These are phyloP conservation scores for Saposhnikovia divaricata DNA, from an alignment of 129 eudicot genomes.

Conservation along the genomic window DNA sequence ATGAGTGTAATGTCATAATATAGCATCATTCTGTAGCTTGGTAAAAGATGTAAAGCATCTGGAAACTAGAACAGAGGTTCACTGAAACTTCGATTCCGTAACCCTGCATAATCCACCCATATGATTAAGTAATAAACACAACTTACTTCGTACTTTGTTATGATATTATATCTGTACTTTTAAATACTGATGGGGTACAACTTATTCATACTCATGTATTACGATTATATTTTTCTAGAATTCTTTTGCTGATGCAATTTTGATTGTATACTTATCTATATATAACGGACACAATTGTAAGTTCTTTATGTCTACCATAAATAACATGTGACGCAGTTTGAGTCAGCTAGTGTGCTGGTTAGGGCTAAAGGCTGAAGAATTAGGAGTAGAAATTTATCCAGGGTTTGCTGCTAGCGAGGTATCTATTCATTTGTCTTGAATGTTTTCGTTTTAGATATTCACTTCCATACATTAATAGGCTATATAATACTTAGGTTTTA, in stretches of 20 bases:
- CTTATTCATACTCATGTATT: neutral
- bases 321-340: conserved; percentile 50
- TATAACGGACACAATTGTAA: neutral
- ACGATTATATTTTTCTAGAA: too few species aligned
- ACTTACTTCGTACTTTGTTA: neutral
- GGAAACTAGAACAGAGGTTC: neutral
- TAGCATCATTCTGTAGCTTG: neutral
- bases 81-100: neutral
- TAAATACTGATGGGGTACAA: neutral
- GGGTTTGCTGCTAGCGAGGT: conserved; percentile 99
- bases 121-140: neutral
- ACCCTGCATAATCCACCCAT: neutral
- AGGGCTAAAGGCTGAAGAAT: conserved; percentile 91
- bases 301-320: neutral
- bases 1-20: neutral
- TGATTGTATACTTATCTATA: neutral
- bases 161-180: neutral
- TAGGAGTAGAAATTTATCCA: conserved; percentile 95
- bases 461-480: conserved; percentile 3
- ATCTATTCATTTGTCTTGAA: neutral
- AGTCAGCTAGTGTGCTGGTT: conserved; percentile 95
- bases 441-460: neutral
- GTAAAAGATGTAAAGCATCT: neutral
- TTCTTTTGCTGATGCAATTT: neutral
- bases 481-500: conserved; percentile 40